These are phyloP conservation scores for Chlorella variabilis DNA, from an alignment of 163 green algal species.

Conservation along the genomic window DNA sequence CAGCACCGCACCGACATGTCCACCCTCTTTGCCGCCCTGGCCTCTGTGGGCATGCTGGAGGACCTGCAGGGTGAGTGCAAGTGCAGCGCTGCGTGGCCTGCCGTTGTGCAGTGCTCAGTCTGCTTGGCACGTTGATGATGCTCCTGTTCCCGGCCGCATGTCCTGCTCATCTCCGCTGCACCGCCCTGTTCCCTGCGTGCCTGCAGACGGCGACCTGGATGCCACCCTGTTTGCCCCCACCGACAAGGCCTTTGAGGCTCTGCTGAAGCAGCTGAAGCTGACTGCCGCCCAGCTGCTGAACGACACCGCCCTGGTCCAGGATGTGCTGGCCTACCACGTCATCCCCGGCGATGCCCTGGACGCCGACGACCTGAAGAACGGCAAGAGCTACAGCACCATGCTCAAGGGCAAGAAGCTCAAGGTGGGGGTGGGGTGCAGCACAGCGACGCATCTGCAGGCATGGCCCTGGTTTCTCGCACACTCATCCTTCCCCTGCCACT, in stretches of 20 bases:
- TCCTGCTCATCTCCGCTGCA: not conserved
- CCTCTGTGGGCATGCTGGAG: not conserved
- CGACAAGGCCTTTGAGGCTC: slow-evolving; percentile 5
- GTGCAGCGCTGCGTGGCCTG: no score
- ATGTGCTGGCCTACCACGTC: slow-evolving; percentile 2
- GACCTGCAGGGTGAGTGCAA: slow-evolving; percentile 7
- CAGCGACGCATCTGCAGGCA: not conserved
- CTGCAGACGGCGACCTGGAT: slow-evolving; percentile 9
- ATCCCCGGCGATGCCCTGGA: not conserved
- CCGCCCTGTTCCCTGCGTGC: not conserved
- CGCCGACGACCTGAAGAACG: not conserved
- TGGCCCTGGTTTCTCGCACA: not conserved
- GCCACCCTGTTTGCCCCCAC: slow-evolving; percentile 20
- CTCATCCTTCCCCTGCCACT: not conserved
- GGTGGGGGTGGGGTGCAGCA: not conserved
- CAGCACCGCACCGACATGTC: slow-evolving; percentile 4
- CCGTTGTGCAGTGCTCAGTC: no score
- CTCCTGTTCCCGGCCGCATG: not conserved
- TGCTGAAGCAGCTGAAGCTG: not conserved
- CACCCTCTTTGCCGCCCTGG: not conserved
- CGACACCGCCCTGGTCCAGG: not conserved
- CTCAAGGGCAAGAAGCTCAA: not conserved
- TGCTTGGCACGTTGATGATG: no score
- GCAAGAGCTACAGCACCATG: not conserved
- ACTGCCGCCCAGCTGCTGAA: slow-evolving; percentile 13